Evolutionary conservation across 225 moss, liverwort and hornwort species (phyloP).

Genomic region (Antitrichia curtipendula): DNA sequence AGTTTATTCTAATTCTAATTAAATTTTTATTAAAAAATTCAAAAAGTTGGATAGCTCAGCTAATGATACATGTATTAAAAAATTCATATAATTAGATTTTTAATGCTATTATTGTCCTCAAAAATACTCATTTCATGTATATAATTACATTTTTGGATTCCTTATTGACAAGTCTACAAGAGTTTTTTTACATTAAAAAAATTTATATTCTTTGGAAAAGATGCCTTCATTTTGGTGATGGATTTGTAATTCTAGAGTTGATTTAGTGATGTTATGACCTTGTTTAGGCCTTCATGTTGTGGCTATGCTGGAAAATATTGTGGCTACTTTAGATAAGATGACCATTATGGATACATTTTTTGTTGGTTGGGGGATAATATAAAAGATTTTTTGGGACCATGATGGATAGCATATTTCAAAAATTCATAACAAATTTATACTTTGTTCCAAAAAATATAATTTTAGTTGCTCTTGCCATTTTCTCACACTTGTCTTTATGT

Average conservation of each 20-base stretch:
- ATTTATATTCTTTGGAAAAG: too few relatives aligned
- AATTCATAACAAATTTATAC: neutral
- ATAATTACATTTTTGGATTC: too few relatives aligned
- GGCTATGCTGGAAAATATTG: neutral
- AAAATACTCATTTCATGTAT: too few relatives aligned
- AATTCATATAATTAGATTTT: too few relatives aligned
- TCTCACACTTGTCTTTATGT: neutral
- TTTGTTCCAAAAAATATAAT: neutral
- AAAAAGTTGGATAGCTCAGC: too few relatives aligned
- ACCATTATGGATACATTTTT: neutral
- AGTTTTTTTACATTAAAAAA: too few relatives aligned
- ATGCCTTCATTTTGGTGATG: neutral
- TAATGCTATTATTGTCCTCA: too few relatives aligned
- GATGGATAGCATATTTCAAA: neutral
- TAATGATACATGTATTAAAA: too few relatives aligned
- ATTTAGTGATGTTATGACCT: neutral
- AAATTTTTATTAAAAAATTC: too few relatives aligned
- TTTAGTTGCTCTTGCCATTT: neutral
- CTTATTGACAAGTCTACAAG: too few relatives aligned
- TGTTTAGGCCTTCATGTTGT: neutral
- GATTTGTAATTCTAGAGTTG: too few relatives aligned
- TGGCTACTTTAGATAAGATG: neutral
- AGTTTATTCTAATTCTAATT: too few relatives aligned
- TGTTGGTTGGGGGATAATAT: neutral
- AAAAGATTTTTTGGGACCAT: neutral